Conservation (phyloP, 2,329 filamentous ascomycete species). For the Trichophyton mentagrophytes region DNA sequence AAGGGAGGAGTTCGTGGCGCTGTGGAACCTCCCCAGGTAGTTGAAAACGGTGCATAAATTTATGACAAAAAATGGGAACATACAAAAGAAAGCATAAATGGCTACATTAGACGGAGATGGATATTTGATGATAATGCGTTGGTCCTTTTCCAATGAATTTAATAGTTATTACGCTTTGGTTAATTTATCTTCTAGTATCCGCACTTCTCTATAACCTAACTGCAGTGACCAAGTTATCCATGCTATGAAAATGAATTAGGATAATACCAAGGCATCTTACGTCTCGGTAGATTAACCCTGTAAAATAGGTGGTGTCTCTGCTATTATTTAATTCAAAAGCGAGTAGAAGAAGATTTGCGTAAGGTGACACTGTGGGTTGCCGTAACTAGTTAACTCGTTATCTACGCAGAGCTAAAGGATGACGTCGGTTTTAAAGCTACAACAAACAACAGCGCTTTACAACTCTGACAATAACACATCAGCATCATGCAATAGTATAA, state of each 20-base stretch:
- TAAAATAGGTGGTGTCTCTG: neutral
- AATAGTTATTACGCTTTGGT: neutral
- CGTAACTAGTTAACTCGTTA: neutral
- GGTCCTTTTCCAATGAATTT: neutral
- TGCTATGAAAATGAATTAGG: too few relatives aligned
- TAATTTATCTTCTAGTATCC: neutral
- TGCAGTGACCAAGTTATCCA: too few relatives aligned
- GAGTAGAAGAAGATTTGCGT: neutral
- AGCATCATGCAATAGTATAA: neutral
- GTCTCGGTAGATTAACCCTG: too few relatives aligned
- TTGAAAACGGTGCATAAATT: constrained; percentile 18
- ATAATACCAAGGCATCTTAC: too few relatives aligned
- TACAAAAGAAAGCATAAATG: constrained; percentile 1
- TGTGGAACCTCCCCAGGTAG: constrained; percentile 32
- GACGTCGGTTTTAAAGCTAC: neutral
- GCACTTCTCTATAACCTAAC: too few relatives aligned
- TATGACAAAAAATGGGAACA: neutral
- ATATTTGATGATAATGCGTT: neutral
- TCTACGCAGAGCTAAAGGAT: neutral
- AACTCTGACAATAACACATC: neutral
- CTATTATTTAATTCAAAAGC: neutral
- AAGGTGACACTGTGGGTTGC: neutral
- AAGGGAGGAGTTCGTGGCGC: constrained; percentile 68
- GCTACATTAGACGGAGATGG: neutral
- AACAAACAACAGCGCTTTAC: neutral